Conservation (phyloP, 257 asterid species). For the Nicotiana undulata region DNA sequence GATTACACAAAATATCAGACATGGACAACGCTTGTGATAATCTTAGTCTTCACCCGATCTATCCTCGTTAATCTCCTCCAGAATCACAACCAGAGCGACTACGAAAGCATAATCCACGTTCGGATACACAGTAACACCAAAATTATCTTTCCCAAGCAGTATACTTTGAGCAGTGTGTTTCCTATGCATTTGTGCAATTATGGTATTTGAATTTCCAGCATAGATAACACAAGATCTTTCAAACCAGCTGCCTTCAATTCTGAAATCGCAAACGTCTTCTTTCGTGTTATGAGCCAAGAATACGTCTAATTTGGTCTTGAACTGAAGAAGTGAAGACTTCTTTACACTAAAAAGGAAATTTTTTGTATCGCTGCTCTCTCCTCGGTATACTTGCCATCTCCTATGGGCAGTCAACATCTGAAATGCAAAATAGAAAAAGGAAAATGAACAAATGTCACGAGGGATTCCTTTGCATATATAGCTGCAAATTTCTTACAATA, state of each 20-base stretch:
- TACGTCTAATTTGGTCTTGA: slow-evolving; percentile 46
- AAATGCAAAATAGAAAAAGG: not conserved
- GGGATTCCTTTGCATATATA: not conserved
- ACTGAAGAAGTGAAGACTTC: slow-evolving; percentile 44
- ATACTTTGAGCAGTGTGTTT: slow-evolving; percentile 24
- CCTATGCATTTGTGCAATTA: slow-evolving; percentile 34
- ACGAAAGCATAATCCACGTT: slow-evolving; percentile 33
- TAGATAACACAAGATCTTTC: slow-evolving; percentile 47
- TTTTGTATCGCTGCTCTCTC: slow-evolving; percentile 43
- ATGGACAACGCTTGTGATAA: not conserved
- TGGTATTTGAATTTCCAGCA: not conserved
- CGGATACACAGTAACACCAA: slow-evolving; percentile 25
- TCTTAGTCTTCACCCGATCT: not conserved
- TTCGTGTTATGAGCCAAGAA: slow-evolving; percentile 37
- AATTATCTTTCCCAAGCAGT: slow-evolving; percentile 30
- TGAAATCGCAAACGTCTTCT: slow-evolving; percentile 45
- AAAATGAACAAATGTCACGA: not conserved
- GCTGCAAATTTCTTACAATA: not conserved
- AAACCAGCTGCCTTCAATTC: slow-evolving; percentile 57
- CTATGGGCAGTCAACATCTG: slow-evolving; percentile 7
- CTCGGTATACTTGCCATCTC: slow-evolving; percentile 32
- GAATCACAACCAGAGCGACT: slow-evolving; percentile 34
- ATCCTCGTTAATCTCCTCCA: slow-evolving; percentile 23
- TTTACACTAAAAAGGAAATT: slow-evolving; percentile 46
- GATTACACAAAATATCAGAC: not conserved